These are phyloP conservation scores for Allantophomopsis lycopodina DNA, from an alignment of 2,329 filamentous ascomycete species.

Conservation along the genomic window DNA sequence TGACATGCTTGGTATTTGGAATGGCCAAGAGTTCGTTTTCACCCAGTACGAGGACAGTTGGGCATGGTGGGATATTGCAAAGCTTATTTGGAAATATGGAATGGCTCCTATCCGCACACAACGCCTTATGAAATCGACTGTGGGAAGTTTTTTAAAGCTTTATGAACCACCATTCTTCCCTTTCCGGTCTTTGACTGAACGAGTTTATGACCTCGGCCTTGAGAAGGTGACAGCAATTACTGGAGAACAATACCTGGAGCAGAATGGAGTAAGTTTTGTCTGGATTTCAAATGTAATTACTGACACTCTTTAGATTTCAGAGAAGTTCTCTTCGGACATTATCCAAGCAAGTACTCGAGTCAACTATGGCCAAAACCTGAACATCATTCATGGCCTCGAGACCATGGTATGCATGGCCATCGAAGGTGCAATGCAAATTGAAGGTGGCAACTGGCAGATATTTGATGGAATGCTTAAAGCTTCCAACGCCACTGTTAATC, in stretches of 20 bases:
- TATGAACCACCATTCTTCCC: slow-evolving; percentile 78
- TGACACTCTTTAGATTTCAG: slow-evolving; percentile 35
- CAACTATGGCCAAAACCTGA: slow-evolving; percentile 86
- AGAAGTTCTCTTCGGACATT: slow-evolving; percentile 61
- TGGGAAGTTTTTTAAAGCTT: slow-evolving; percentile 63
- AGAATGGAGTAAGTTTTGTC: slow-evolving; percentile 36
- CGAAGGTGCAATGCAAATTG: slow-evolving; percentile 64
- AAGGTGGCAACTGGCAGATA: slow-evolving; percentile 88
- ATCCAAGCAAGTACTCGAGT: slow-evolving; percentile 85
- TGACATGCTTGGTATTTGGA: slow-evolving; percentile 63
- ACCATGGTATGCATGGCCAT: slow-evolving; percentile 84
- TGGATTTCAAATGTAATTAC: not conserved
- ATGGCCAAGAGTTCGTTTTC: slow-evolving; percentile 64
- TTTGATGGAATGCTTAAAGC: slow-evolving; percentile 68
- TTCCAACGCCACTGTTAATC: slow-evolving; percentile 43
- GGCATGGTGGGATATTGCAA: slow-evolving; percentile 69
- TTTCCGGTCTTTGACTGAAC: slow-evolving; percentile 61
- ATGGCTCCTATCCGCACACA: slow-evolving; percentile 61
- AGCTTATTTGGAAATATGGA: slow-evolving; percentile 78
- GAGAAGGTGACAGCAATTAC: slow-evolving; percentile 52
- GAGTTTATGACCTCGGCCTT: slow-evolving; percentile 54
- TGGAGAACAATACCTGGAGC: slow-evolving; percentile 56
- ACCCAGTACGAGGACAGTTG: slow-evolving; percentile 42
- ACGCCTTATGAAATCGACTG: slow-evolving; percentile 54
- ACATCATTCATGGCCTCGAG: slow-evolving; percentile 76